Conservation (phyloP, 441 rosid species). For the Biscutella laevigata region DNA sequence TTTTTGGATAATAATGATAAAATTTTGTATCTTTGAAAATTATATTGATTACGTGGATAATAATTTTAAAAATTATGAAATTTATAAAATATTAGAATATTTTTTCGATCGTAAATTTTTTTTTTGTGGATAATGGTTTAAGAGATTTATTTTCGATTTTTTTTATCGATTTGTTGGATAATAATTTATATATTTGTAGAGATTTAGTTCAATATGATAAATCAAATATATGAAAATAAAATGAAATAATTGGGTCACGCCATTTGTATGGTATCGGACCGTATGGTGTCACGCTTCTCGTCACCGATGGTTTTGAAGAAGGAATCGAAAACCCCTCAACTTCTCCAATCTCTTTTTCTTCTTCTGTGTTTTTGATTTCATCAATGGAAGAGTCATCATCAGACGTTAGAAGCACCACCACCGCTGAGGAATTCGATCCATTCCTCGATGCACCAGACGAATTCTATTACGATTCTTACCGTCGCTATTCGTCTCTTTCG, state of each 20-base stretch:
- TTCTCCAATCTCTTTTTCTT: constrained; percentile 3
- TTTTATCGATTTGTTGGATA: too few relatives aligned
- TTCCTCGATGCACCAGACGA: constrained; percentile 52
- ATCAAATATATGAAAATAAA: too few relatives aligned
- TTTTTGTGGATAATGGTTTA: too few relatives aligned
- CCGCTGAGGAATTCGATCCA: constrained; percentile 17
- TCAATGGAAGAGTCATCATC: constrained; percentile 17
- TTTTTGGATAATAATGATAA: too few relatives aligned
- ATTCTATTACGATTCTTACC: constrained; percentile 42
- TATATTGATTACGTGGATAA: too few relatives aligned
- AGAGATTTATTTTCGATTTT: too few relatives aligned
- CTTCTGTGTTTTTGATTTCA: neutral
- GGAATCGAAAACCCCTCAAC: neutral
- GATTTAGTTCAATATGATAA: too few relatives aligned
- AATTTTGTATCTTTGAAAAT: too few relatives aligned
- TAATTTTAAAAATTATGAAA: too few relatives aligned
- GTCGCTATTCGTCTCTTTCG: constrained; percentile 22
- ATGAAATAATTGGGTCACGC: constrained; percentile 11
- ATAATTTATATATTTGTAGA: too few relatives aligned
- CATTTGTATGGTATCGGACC: constrained; percentile 4
- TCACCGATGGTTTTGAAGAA: constrained; percentile 2
- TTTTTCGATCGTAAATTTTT: too few relatives aligned
- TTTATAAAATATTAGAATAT: too few relatives aligned
- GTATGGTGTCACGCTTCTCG: constrained; percentile 16
- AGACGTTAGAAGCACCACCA: neutral